Percentiles rank a stretch among this genome's conserved stretches.
Conservation (phyloP, 2,329 filamentous ascomycete genomes). For the Pleochaeta shiraiana region DNA sequence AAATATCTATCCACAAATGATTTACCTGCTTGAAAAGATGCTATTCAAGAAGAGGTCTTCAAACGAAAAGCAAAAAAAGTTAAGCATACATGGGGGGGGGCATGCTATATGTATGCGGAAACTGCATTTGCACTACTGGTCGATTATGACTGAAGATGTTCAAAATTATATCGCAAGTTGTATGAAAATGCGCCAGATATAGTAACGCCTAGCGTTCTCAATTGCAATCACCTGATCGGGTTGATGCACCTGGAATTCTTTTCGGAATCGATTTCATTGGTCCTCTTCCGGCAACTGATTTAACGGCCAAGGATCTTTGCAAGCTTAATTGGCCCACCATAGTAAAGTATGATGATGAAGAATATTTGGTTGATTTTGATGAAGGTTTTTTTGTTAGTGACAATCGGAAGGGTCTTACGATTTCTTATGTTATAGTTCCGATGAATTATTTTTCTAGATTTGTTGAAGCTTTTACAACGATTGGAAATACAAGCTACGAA, state of each 20-base stretch:
- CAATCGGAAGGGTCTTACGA: background rate
- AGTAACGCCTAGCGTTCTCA: background rate
- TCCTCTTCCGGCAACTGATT: background rate
- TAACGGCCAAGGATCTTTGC: background rate
- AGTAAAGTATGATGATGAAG: background rate
- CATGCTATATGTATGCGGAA: too few relatives aligned
- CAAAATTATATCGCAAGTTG: background rate
- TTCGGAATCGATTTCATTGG: constrained; percentile 1
- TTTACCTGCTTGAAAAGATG: background rate
- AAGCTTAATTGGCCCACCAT: background rate
- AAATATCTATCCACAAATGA: background rate
- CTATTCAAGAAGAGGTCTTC: background rate
- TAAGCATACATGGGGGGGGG: background rate
- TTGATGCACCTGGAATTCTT: background rate
- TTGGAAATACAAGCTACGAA: background rate
- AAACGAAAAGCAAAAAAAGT: background rate
- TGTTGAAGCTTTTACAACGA: background rate
- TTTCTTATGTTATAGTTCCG: background rate
- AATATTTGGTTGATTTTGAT: background rate
- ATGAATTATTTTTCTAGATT: background rate
- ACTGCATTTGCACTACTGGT: background rate
- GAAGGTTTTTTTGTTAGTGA: background rate
- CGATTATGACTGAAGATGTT: background rate
- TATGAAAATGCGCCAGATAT: background rate
- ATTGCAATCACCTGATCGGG: background rate